Evolutionary conservation across 306 rosid species (phyloP), one percentile per base, ranked within the genome.

Genomic region (Cyclanthera cordifolia): DNA sequence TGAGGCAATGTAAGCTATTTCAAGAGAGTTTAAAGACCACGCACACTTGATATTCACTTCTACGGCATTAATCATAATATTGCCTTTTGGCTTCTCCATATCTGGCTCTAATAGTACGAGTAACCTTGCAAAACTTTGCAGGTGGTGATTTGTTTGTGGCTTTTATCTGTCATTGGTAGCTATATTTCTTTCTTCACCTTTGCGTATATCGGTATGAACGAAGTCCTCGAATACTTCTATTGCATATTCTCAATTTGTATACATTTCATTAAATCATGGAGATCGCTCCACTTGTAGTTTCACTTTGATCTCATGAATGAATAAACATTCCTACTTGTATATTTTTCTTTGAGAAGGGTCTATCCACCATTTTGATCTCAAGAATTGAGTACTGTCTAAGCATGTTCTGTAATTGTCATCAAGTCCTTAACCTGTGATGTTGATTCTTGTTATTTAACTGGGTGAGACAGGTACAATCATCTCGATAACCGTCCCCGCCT

Each of bases 61-160:
- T 5, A 34, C 8, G 8, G 41, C 41, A 34, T n/a, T n/a, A n/a
- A n/a, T n/a, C n/a, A n/a, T 34, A 47, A 25, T 47, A 20, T 53
- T 70, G 21, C 8, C 20, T 53, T 69, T 48, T 30, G 14, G 17
- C 48, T 64, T 64, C 34, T 21, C 23, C 7, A 17, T 39, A 43
- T 64, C 16, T 64, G 32, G 69, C 11, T 64, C 6, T 13, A 53
- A 41, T 71, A 4, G 41, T 34, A 34, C 60, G 39, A 46, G 64
- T 81, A 59, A 75, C 55, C 79, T 17, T 68, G 30, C 58, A 52
- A 72, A n/a, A 27, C 66, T 10, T 77, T 74, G 39, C 88, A 93
- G 98, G 93, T 84, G 76, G 95, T 89, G 77, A 78, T 77, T 73
- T 79, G 85, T 76, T 67, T 93, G 73, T 93, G 98, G 98, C 81